Conservation (phyloP, 2,329 filamentous ascomycete species). For the Trichoderma simmonsii region DNA sequence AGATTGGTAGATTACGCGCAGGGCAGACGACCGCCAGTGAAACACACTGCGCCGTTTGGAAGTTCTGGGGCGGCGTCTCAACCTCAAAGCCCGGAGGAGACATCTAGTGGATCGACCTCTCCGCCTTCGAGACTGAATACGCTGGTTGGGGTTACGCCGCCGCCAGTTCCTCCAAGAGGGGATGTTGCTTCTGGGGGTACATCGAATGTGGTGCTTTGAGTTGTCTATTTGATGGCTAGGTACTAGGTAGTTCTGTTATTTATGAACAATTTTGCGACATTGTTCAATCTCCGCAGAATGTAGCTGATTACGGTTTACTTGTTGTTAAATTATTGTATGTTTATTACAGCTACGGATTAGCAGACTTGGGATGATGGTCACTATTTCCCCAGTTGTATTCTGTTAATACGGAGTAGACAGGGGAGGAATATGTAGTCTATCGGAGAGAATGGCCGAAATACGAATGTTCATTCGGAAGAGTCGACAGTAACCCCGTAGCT, state of each 20-base stretch:
- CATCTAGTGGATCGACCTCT: background rate
- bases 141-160: background rate
- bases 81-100: background rate
- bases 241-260: too few species aligned
- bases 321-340: background rate
- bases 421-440: too few species aligned
- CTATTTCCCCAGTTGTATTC: too few species aligned
- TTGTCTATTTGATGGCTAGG: background rate
- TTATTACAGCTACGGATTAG: background rate
- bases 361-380: too few species aligned
- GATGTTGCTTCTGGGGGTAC: background rate
- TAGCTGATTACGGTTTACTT: background rate
- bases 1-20: background rate
- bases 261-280: background rate
- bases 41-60: background rate
- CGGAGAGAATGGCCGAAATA: too few species aligned
- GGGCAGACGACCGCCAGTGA: background rate
- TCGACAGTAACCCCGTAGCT: too few species aligned
- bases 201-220: background rate
- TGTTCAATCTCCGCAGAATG: background rate
- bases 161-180: background rate
- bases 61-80: background rate
- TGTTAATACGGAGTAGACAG: too few species aligned
- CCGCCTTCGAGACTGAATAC: background rate
- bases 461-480: too few species aligned